Evolutionary conservation across 768 basidiomycete species (phyloP), one percentile per base, ranked within the genome.

Genomic region (Serendipita sp.): DNA sequence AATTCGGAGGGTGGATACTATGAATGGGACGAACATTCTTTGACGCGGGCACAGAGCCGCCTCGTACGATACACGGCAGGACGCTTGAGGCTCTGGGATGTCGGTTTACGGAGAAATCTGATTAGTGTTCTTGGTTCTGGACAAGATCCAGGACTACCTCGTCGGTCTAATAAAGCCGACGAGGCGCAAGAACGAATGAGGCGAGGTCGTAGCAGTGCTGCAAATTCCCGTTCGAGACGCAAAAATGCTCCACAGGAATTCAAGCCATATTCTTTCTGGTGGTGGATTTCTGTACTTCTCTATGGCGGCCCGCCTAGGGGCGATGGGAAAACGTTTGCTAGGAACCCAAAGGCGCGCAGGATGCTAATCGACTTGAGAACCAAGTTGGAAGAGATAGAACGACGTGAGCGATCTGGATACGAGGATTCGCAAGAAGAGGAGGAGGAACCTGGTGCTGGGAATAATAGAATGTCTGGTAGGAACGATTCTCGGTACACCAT

Each of bases 101-200:
- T 92, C 3, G 89, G 90, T 11, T 86, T 82, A 81, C 74, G 77
- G 51, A 77, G 72, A 65, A 92, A 92, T 26, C 17, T 58, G 17
- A 33, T 58, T n/a, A 31, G 24, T n/a, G 31, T 31, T n/a, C 53
- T 58, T 31, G 53, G 53, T n/a, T 58, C 53, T 9, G 53, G 53
- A n/a, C 20, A 60, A 26, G 74, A 73, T 63, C 74, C 73, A 65
- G 81, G 81, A 2, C 84, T 81, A 81, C 62, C 80, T 2, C 69
- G 73, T 50, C 77, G 82, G 34, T 42, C 87, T 2, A 71, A n/a
- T n/a, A n/a, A 80, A 64, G 79, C 74, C 64, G 89, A 88, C 3
- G 88, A 66, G 3, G 51, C 85, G 48, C 74, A 77, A 33, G 77
- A 81, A 87, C 88, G 68, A 73, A 83, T 9, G 17, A 24, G 17